These are phyloP conservation scores for Chrysanthemum seticuspe DNA, from an alignment of 129 eudicot species.

Conservation along the genomic window DNA sequence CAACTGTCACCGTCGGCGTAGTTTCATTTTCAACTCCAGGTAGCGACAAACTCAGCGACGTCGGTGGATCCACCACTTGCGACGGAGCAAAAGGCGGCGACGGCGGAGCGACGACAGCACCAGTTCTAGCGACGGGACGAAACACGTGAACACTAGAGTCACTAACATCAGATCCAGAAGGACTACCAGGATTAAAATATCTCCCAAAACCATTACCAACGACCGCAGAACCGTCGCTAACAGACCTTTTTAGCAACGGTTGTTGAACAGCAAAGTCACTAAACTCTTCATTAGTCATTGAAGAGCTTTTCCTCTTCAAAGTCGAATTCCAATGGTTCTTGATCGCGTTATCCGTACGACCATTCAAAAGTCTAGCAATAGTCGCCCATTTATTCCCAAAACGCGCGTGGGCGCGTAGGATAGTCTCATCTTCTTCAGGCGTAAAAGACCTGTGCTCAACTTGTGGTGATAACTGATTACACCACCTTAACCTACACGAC, in stretches of 20 bases:
- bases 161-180: conserved; percentile 78
- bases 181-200: conserved; percentile 62
- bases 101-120: conserved; percentile 40
- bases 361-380: conserved; percentile 73
- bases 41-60: conserved; percentile 59
- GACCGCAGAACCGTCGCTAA: conserved; percentile 71
- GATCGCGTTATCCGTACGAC: conserved; percentile 91
- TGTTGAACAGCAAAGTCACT: conserved; percentile 37
- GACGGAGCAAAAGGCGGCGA: neutral
- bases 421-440: conserved; percentile 82
- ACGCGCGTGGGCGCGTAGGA: conserved; percentile 73
- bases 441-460: conserved; percentile 92
- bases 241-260: conserved; percentile 65
- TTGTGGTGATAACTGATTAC: conserved; percentile 92
- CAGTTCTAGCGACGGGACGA: conserved; percentile 62
- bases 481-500: conserved; percentile 83
- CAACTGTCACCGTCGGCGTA: conserved; percentile 19
- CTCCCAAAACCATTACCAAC: conserved; percentile 52
- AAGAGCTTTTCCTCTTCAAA: conserved; percentile 63
- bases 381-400: conserved; percentile 97
- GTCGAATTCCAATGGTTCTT: conserved; percentile 93
- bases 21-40: conserved; percentile 52
- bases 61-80: conserved; percentile 42
- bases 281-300: conserved; percentile 61
- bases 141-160: conserved; percentile 54